Percentiles rank a stretch among this genome's conserved stretches.
Evolutionary conservation across 75 land plant species (phyloP).

Genomic region (Larix kaempferi): DNA sequence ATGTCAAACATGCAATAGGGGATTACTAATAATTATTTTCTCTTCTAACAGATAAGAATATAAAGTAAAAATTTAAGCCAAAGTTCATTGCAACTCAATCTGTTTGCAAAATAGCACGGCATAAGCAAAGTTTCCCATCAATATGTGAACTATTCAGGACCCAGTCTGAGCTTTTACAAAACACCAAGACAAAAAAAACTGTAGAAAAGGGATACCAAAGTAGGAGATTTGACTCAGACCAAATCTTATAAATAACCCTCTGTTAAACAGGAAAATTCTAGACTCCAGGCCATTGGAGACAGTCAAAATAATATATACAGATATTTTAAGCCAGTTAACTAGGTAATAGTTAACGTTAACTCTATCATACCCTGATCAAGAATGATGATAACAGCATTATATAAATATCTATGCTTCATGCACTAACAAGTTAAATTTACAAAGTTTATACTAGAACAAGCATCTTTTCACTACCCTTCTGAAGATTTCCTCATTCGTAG

Average conservation of each 20-base stretch:
- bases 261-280: not conserved
- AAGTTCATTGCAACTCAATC: not conserved
- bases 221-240: not conserved
- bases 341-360: not conserved
- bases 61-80: not conserved
- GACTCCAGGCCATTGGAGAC: not conserved
- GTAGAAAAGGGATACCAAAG: not conserved
- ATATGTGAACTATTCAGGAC: not conserved
- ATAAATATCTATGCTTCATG: not conserved
- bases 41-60: not conserved
- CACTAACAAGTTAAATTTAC: not conserved
- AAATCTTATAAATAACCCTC: not conserved
- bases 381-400: not conserved
- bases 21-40: not conserved
- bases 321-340: not conserved
- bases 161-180: not conserved
- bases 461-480: not conserved
- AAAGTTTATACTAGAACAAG: not conserved
- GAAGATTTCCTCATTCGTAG: not conserved
- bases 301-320: not conserved
- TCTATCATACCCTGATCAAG: not conserved
- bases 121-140: not conserved
- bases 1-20: not conserved
- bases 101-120: not conserved
- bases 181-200: not conserved